Evolutionary conservation across 2,329 filamentous ascomycete species (phyloP).

Genomic region (Diaporthe capsici): DNA sequence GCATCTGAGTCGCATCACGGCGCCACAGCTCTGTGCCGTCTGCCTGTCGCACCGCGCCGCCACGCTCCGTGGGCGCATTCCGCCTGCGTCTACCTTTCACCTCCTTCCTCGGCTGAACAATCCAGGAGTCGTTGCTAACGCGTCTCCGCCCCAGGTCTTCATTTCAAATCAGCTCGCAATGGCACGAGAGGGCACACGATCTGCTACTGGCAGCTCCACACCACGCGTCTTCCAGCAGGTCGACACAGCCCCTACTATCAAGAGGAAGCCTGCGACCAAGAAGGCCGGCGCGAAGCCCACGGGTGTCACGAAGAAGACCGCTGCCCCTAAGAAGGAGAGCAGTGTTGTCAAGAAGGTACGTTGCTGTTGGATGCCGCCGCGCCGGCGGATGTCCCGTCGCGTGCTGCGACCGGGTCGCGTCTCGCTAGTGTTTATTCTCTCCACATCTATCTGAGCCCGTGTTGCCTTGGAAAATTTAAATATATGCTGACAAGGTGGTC

Average conservation of each 20-base stretch:
- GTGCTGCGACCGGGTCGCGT: background rate
- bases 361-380: background rate
- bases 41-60: conserved; percentile 16
- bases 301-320: conserved; percentile 56
- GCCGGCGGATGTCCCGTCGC: background rate
- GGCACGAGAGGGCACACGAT: conserved; percentile 67
- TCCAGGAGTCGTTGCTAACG: conserved; percentile 18
- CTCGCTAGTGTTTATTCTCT: background rate
- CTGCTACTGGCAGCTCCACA: conserved; percentile 65
- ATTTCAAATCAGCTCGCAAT: conserved; percentile 48
- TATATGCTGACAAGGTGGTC: conserved; percentile 17
- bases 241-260: conserved; percentile 62
- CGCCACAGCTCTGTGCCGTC: conserved; percentile 4
- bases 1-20: conserved; percentile 34
- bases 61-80: background rate
- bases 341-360: conserved; percentile 51
- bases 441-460: background rate
- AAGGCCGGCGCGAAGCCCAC: conserved; percentile 49
- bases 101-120: background rate
- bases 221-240: conserved; percentile 65
- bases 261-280: conserved; percentile 53
- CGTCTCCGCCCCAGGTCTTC: background rate
- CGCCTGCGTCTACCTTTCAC: no score
- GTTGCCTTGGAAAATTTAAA: background rate
- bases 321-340: conserved; percentile 53